Conservation (phyloP, 2,329 filamentous ascomycete genomes). For the Diaporthe vexans region DNA sequence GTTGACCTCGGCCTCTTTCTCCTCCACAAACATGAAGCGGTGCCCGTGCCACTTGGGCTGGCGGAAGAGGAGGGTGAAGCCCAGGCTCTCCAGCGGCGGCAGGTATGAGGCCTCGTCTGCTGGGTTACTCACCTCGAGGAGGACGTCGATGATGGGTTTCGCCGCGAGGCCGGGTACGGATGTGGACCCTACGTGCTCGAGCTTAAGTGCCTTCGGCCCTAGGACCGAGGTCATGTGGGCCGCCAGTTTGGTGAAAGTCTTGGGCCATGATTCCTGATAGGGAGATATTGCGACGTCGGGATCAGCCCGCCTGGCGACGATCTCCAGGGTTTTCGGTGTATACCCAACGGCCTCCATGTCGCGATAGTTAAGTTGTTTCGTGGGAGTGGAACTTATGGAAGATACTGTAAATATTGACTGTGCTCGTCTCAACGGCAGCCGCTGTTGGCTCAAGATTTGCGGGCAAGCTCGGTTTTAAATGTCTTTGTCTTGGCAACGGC, state of each 20-base stretch:
- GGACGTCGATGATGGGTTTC: slow-evolving; percentile 1
- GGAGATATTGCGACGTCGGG: background rate
- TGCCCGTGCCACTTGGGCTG: slow-evolving; percentile 6
- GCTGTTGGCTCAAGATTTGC: too few relatives aligned
- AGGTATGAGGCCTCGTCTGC: background rate
- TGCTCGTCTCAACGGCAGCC: too few relatives aligned
- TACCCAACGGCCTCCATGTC: slow-evolving; percentile 1
- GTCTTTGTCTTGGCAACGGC: background rate
- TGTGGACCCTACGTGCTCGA: slow-evolving; percentile 11
- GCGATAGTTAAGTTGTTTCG: background rate
- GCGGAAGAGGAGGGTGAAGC: background rate
- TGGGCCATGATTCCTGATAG: background rate
- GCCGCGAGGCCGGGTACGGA: background rate
- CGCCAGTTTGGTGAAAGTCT: background rate
- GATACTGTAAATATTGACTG: background rate
- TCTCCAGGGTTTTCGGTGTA: background rate
- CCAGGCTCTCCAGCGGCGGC: background rate
- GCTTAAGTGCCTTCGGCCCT: background rate
- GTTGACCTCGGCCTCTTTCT: background rate
- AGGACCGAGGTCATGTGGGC: background rate
- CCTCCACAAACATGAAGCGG: background rate
- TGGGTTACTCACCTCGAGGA: background rate
- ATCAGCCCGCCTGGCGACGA: background rate
- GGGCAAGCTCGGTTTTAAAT: background rate
- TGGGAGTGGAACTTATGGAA: background rate